Base-by-base conservation (phyloP, 2,329 filamentous ascomycete species). In the Epichloe glyceriae region DNA sequence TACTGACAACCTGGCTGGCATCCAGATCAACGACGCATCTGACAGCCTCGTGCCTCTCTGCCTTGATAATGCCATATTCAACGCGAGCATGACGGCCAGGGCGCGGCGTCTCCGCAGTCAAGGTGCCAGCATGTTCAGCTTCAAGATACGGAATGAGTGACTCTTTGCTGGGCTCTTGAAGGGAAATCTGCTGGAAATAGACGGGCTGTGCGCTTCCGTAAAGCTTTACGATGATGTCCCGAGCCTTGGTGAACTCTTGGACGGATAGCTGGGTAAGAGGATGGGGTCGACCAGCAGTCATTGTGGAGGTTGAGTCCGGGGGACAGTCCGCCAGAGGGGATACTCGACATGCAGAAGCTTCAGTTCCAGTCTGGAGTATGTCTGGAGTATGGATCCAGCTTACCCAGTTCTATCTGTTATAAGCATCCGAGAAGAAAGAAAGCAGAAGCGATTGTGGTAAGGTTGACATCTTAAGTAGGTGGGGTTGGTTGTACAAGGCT, bases 111-210 rank as follows among this genome's bases (percentile, higher is more conserved):
- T 60, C 58, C 1, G 70, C 69, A 0, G 74, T 65, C 11, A 73
- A 61, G 19, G 64, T 62, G 3, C 75, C 74, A n/a, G 67, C 69
- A 55, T 82, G 75, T 60, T 85, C 82, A 3, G 78, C 78, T 46
- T 80, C 76, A 20, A 85, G 69, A 58, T 82, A 85, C 1, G 72
- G 72, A 6, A 81, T 61, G 7, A 83, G 70, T 38, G 78, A 71
- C 38, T 67, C 67, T 64, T 83, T 85, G 30, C 72, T 68, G 1
- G 82, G 81, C 56, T 86, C 81, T 41, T 82, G 69, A 6, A 84
- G 68, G 46, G 76, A 82, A 38, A 87, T 77, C 47, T 75, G 72
- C 59, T 86, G 84, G 70, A 70, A 71, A 54, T 61, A 66, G 22
- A 70, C 53, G 12, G 58, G 48, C 3, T 53, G 52, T 4, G 55